Conservation (phyloP, 2,329 filamentous ascomycete genomes). For the Colletotrichum plurivorum region DNA sequence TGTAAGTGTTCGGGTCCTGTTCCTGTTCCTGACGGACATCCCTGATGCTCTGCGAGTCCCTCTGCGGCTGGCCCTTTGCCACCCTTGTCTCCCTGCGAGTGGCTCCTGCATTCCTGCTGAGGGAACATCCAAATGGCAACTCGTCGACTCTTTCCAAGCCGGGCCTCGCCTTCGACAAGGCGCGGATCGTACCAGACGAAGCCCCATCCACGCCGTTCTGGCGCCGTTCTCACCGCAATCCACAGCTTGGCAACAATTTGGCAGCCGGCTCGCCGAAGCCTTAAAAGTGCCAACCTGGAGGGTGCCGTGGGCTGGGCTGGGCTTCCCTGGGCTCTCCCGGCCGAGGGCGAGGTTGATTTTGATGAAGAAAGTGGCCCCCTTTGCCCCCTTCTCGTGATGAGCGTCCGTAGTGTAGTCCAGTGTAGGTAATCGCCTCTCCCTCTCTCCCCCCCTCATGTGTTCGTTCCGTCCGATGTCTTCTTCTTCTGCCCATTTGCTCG, state of each 20-base stretch:
- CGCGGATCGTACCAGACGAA: conserved; percentile 38
- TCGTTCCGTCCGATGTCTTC: conserved; percentile 29
- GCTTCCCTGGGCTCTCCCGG: conserved; percentile 12
- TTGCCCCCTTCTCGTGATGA: conserved; percentile 7
- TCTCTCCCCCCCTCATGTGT: not conserved
- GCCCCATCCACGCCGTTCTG: conserved; percentile 11
- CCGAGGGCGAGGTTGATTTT: not conserved
- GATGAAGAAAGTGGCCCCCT: conserved; percentile 8
- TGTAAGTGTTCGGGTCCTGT: not conserved
- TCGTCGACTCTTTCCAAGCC: not conserved
- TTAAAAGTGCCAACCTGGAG: conserved; percentile 14
- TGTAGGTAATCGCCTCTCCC: conserved; percentile 4
- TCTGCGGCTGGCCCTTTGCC: not conserved
- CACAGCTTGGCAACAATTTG: conserved; percentile 30
- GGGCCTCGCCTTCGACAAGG: conserved; percentile 15
- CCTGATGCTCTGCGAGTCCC: not conserved
- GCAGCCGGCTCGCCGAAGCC: conserved; percentile 11
- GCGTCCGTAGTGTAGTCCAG: conserved; percentile 7
- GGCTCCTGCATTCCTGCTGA: not conserved
- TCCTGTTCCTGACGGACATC: conserved; percentile 20
- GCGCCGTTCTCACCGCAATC: conserved; percentile 1
- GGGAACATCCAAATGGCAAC: conserved; percentile 5
- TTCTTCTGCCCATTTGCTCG: conserved; percentile 32
- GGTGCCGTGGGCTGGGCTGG: conserved; percentile 6
- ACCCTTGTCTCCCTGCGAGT: not conserved